Percentiles rank a stretch among this genome's conserved stretches.
Evolutionary conservation across 495 filamentous ascomycete genomes (phyloP).

Genomic region (Penicillium roqueforti): DNA sequence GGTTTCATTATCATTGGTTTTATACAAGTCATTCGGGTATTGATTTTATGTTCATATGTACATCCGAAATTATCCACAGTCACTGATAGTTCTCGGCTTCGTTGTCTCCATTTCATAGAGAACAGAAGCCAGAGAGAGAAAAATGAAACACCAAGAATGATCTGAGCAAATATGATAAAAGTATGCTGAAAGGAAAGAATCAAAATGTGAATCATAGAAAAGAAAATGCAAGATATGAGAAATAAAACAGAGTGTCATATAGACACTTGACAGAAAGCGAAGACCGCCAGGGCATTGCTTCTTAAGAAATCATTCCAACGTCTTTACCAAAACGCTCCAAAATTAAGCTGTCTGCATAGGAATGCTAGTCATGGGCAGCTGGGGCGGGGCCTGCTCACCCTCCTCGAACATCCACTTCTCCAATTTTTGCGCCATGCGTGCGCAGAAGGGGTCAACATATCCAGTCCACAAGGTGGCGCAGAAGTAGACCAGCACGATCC

Average conservation of each 20-base stretch:
- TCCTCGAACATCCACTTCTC: slow-evolving; percentile 52
- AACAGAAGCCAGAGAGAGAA: not conserved
- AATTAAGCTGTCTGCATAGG: slow-evolving; percentile 38
- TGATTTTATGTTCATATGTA: slow-evolving; percentile 3
- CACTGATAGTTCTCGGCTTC: not conserved
- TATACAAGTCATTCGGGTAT: not conserved
- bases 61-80: slow-evolving; percentile 2
- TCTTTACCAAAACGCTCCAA: not conserved
- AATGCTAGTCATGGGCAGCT: slow-evolving; percentile 34
- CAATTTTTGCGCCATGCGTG: slow-evolving; percentile 54
- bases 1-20: too few species aligned
- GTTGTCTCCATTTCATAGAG: not conserved
- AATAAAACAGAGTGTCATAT: slow-evolving; percentile 3
- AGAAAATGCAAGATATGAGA: not conserved
- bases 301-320: not conserved
- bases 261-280: not conserved
- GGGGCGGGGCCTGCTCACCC: slow-evolving; percentile 42
- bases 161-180: slow-evolving; percentile 1
- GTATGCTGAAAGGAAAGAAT: not conserved
- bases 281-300: slow-evolving; percentile 8
- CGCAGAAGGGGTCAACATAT: slow-evolving; percentile 64
- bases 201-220: not conserved
- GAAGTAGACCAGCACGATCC: slow-evolving; percentile 55
- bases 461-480: slow-evolving; percentile 58
- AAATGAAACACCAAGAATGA: slow-evolving; percentile 1